These are phyloP conservation scores for Sporobolomyces phaffii DNA, from an alignment of 768 basidiomycete genomes.

Conservation along the genomic window DNA sequence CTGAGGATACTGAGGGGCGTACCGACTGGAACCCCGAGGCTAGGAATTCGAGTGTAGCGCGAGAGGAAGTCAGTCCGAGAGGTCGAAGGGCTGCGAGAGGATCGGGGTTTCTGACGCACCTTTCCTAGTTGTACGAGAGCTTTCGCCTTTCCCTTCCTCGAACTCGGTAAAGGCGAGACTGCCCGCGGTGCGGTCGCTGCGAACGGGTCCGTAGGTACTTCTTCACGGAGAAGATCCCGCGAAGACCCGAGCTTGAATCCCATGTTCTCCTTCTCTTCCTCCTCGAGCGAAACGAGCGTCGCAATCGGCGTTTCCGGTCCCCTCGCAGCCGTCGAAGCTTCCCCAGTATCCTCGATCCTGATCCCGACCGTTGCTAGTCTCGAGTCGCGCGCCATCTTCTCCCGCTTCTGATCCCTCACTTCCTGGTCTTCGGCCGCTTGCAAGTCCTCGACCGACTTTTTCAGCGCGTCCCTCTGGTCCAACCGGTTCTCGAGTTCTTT, in stretches of 20 bases:
- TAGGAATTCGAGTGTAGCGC: background rate
- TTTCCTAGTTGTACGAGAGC: slow-evolving; percentile 7
- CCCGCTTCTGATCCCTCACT: background rate
- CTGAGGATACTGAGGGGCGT: background rate
- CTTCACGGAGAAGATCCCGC: slow-evolving; percentile 9
- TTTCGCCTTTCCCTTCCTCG: slow-evolving; percentile 27
- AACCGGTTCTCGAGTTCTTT: slow-evolving; percentile 13
- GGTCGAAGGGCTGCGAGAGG: background rate
- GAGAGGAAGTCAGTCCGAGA: background rate
- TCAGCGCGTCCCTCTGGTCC: slow-evolving; percentile 17
- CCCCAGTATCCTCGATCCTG: background rate
- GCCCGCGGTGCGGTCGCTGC: slow-evolving; percentile 22
- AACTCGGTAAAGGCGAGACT: slow-evolving; percentile 11
- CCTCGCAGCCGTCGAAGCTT: background rate
- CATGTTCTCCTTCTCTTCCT: background rate
- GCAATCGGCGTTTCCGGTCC: too few species aligned
- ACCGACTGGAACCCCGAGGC: slow-evolving; percentile 7
- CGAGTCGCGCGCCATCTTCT: slow-evolving; percentile 6
- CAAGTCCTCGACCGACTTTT: slow-evolving; percentile 16
- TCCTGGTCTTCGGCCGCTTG: slow-evolving; percentile 19
- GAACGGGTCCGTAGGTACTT: slow-evolving; percentile 16
- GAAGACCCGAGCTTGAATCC: slow-evolving; percentile 20
- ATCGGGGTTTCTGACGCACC: too few species aligned
- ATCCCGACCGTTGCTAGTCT: background rate
- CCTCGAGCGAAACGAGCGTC: background rate